Conservation (phyloP, 2,329 filamentous ascomycete genomes). For the Penicillium nordicum region DNA sequence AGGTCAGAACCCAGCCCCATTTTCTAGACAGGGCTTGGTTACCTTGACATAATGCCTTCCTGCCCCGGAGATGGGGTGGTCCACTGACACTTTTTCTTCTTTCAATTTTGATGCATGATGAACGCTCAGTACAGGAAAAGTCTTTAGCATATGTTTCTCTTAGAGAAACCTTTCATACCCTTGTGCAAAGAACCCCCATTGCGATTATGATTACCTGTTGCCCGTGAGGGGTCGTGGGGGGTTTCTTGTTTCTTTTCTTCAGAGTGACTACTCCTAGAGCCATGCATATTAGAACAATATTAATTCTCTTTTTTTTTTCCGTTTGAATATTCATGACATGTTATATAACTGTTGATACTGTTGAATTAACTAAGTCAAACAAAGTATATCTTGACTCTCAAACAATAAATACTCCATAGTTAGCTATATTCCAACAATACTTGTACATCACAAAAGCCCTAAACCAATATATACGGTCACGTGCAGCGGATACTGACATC, state of each 20-base stretch:
- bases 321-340: neutral
- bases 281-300: conserved; percentile 26
- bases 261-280: conserved; percentile 11
- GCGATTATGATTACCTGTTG: conserved; percentile 13
- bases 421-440: neutral
- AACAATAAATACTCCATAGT: neutral
- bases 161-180: conserved; percentile 8
- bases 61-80: conserved; percentile 24
- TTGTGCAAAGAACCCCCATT: conserved; percentile 5
- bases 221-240: conserved; percentile 8
- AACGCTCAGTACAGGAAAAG: conserved; percentile 7
- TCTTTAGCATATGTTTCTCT: conserved; percentile 1
- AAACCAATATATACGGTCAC: conserved; percentile 18
- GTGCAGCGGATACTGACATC: conserved; percentile 22
- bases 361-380: neutral
- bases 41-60: conserved; percentile 15
- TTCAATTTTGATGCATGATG: conserved; percentile 12
- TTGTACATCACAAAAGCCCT: neutral
- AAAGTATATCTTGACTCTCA: too few relatives aligned
- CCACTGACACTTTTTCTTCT: conserved; percentile 10
- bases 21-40: conserved; percentile 18
- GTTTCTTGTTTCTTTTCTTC: conserved; percentile 12
- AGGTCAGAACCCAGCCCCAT: conserved; percentile 15
- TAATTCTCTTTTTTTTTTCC: conserved; percentile 18
- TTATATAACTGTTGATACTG: neutral